Percentiles rank a stretch among this genome's conserved stretches.
Conservation (phyloP, 441 rosid species). For the Gossypium lobatum region DNA sequence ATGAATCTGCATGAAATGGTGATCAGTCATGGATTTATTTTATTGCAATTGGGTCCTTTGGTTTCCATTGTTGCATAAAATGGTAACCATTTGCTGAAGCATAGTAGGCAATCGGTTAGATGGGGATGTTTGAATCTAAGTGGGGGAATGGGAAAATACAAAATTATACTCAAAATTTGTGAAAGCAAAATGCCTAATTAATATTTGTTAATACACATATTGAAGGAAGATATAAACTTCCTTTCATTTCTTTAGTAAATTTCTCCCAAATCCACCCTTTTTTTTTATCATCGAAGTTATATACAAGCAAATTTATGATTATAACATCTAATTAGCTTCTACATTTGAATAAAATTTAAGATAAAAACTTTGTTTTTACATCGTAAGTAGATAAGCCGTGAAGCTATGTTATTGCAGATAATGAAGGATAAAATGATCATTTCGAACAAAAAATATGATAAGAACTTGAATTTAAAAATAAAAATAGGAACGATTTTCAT, state of each 20-base stretch:
- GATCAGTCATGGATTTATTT: neutral
- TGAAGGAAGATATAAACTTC: neutral
- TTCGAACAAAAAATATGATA: no score
- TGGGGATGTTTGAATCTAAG: neutral
- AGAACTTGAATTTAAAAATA: no score
- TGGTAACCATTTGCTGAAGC: neutral
- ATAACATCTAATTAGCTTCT: no score
- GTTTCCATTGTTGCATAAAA: neutral
- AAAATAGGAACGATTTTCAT: no score
- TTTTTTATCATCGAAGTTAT: neutral
- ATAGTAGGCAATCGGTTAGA: neutral
- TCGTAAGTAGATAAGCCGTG: no score
- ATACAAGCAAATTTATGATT: neutral
- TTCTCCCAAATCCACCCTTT: no score
- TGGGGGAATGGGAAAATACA: neutral
- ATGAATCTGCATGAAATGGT: conserved; percentile 29
- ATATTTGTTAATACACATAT: conserved; percentile 13
- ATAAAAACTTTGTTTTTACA: no score
- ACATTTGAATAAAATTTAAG: no score
- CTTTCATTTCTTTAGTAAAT: neutral
- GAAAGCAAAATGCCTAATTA: conserved; percentile 1
- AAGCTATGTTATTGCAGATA: no score
- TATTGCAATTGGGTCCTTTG: neutral
- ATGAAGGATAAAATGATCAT: no score
- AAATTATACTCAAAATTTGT: neutral